phyloP scores from a whole-genome alignment of 2,329 filamentous ascomycete genomes.

The Triangularia setosa region DNA sequence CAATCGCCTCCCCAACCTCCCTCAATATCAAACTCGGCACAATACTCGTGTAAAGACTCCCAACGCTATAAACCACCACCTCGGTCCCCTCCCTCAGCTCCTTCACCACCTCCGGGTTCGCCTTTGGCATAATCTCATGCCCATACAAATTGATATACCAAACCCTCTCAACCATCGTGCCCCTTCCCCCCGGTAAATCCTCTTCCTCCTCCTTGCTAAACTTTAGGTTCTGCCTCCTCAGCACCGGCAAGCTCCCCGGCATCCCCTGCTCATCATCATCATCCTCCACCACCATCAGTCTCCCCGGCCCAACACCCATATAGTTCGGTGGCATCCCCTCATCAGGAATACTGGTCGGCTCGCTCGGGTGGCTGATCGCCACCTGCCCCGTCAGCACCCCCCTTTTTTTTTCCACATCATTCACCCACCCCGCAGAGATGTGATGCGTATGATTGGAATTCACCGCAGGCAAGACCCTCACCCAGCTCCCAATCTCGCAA shows the following conservation, averaged over 20 bases:
- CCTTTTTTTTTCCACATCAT: constrained; percentile 52
- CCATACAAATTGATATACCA: constrained; percentile 99
- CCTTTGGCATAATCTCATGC: constrained; percentile 83
- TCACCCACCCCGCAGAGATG: constrained; percentile 67
- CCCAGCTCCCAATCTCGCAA: constrained; percentile 72
- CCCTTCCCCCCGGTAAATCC: constrained; percentile 51
- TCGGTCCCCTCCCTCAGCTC: constrained; percentile 57
- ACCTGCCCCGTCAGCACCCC: constrained; percentile 85
- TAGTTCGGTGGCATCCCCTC: constrained; percentile 19
- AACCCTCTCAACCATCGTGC: constrained; percentile 71
- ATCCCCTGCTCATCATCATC: constrained; percentile 81
- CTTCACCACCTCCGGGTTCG: constrained; percentile 75
- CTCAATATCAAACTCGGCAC: constrained; percentile 77
- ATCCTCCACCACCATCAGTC: constrained; percentile 52
- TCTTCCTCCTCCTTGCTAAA: constrained; percentile 76
- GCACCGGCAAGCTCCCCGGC: constrained; percentile 72
- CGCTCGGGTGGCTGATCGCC: constrained; percentile 80
- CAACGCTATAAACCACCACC: constrained; percentile 84
- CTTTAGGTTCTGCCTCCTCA: constrained; percentile 75
- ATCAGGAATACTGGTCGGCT: constrained; percentile 52
- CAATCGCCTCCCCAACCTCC: constrained; percentile 65
- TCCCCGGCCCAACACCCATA: constrained; percentile 13
- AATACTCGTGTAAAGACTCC: constrained; percentile 87
- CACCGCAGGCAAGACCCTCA: constrained; percentile 81
- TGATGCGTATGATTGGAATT: constrained; percentile 96